These are phyloP conservation scores for Apostasia ramifera DNA, from an alignment of 106 monocot genomes.

Conservation along the genomic window DNA sequence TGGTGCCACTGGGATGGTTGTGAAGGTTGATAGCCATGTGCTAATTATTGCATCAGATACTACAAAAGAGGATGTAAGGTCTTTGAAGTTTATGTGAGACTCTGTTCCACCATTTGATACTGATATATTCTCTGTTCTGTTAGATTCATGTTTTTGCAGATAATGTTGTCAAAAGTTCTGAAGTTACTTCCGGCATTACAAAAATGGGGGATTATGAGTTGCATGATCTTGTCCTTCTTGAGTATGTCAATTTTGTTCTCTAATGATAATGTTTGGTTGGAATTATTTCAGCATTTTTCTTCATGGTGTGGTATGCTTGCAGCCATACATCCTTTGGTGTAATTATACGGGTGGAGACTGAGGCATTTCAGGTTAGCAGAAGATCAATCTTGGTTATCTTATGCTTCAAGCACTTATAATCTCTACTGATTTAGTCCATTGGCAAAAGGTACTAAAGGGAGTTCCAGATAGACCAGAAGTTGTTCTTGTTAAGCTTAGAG, in stretches of 20 bases:
- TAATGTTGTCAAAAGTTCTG: conserved; percentile 97
- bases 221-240: conserved; percentile 88
- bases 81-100: not conserved
- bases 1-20: conserved; percentile 98
- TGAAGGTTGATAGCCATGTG: conserved; percentile 95
- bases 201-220: conserved; percentile 90
- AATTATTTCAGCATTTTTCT: not conserved
- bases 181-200: conserved; percentile 91
- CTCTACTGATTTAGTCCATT: conserved; percentile 2
- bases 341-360: conserved; percentile 86
- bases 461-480: conserved; percentile 95
- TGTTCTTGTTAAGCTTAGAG: conserved; percentile 75
- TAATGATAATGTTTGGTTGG: not conserved
- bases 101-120: not conserved
- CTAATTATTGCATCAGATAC: conserved; percentile 87
- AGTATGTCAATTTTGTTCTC: conserved; percentile 39
- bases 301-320: conserved; percentile 18
- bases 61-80: conserved; percentile 88
- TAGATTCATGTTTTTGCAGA: conserved; percentile 98
- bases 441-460: conserved; percentile 84
- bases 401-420: not conserved
- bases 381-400: not conserved
- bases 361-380: conserved; percentile 74
- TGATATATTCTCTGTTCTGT: conserved; percentile 5
- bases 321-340: conserved; percentile 92